Evolutionary conservation across 73 alveolate genomes (phyloP), one percentile per base, ranked within the genome.

Genomic region (Stentor coeruleus): DNA sequence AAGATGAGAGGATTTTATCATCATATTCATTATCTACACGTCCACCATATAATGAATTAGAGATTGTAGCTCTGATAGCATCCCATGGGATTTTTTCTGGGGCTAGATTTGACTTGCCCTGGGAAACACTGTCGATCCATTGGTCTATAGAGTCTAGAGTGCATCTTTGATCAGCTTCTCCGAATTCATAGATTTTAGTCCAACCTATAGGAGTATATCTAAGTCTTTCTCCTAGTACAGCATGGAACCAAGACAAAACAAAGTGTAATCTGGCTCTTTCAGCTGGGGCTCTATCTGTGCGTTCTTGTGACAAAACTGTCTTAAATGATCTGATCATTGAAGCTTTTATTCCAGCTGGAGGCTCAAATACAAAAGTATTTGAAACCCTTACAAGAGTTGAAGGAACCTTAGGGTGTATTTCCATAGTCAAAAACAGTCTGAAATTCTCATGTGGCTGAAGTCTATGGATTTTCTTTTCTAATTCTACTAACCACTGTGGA

Each of bases 11-110:
- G 57, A 97, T 93, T 91, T 95, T 95, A 80, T 91, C 91, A 85
- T 98, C 99, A 85, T 92, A 98, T 81, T 94, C 99, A 87, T 98
- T 98, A 89, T 98, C 99, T 26, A 98, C 96, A 77, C 98, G 96
- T 15, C 99, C 99, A 37, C 99, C 99, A 81, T 97, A 98, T 59
- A 98, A 86, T n/a, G 38, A 85, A 60, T 82, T 59, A 26, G 87
- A 59, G 30, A 81, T 72, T 33, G 58, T n/a, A 36, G 74, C 38
- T 74, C 98, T 93, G 36, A 98, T 88, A 28, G 99, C 99, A 41
- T 95, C 99, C 99, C 99, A 97, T 0, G 99, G 99, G 33, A 98
- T 96, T 89, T 96, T 95, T 76, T 91, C 95, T 39, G 99, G 99
- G 58, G 95, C 95, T 3, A 79, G 14, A 28, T 30, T 60, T 72